phyloP scores from a whole-genome alignment of 176 grass and related monocot genomes.

The Eragrostis curvula region DNA sequence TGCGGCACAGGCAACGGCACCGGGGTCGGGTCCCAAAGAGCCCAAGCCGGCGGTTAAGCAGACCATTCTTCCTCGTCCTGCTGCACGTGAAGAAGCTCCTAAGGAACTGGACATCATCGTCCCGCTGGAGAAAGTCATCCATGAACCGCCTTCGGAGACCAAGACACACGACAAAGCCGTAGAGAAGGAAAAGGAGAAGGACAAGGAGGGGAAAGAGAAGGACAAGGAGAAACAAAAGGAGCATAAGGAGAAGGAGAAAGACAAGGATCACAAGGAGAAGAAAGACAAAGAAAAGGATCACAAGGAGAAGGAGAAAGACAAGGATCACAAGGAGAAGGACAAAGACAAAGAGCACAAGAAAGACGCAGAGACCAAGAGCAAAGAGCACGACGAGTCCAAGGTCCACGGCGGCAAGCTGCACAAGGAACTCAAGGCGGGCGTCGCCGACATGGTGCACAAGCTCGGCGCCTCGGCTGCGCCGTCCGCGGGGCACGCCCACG shows the following conservation, averaged over 20 bases:
- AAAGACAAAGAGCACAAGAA: slow-evolving; percentile 22
- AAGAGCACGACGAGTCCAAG: not conserved
- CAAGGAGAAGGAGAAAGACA: not conserved
- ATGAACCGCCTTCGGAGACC: slow-evolving; percentile 4
- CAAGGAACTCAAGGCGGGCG: slow-evolving; percentile 61
- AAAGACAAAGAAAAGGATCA: not conserved
- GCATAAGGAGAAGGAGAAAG: not conserved
- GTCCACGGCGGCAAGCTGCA: slow-evolving; percentile 30
- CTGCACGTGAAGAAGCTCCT: not conserved
- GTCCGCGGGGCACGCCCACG: not conserved
- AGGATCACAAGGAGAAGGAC: not conserved
- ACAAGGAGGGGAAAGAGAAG: not conserved
- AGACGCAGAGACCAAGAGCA: not conserved
- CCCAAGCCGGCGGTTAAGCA: not conserved
- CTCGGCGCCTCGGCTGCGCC: slow-evolving; percentile 12
- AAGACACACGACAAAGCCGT: not conserved
- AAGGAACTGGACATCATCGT: slow-evolving; percentile 27
- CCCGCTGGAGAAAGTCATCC: not conserved
- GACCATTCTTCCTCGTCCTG: not conserved
- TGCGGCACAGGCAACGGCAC: not conserved
- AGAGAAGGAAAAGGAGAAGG: not conserved
- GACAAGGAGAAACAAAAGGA: slow-evolving; percentile 3
- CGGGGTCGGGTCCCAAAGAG: not conserved
- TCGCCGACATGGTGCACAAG: slow-evolving; percentile 54
- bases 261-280: not conserved